phyloP scores from a whole-genome alignment of 371 early-diverging fungal genomes.

The Rhizomucor pusillus region DNA sequence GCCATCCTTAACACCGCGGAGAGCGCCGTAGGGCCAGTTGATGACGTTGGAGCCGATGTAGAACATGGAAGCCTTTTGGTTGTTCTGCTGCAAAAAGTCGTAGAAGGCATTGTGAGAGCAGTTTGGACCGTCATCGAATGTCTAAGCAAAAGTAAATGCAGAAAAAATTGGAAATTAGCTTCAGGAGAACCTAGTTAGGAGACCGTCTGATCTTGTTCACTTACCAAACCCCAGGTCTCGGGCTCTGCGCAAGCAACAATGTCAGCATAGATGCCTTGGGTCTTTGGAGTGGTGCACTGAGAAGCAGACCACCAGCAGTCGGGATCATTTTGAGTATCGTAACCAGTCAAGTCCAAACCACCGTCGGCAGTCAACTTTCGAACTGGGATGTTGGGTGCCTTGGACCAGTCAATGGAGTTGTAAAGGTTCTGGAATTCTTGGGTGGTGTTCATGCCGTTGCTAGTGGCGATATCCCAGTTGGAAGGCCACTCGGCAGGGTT shows the following conservation, averaged over 20 bases:
- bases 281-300: conserved; percentile 38
- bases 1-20: conserved; percentile 47
- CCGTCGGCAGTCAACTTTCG: conserved; percentile 26
- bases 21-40: conserved; percentile 51
- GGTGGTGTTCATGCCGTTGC: conserved; percentile 42
- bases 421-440: conserved; percentile 42
- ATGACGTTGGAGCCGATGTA: conserved; percentile 53
- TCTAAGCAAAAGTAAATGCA: conserved; percentile 20
- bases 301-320: conserved; percentile 51
- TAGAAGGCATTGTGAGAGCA: conserved; percentile 50
- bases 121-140: conserved; percentile 54
- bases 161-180: conserved; percentile 2
- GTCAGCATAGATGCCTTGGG: conserved; percentile 31
- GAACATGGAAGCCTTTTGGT: conserved; percentile 54
- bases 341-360: conserved; percentile 27
- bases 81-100: conserved; percentile 42
- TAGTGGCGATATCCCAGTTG: conserved; percentile 45
- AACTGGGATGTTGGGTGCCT: conserved; percentile 37
- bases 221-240: conserved; percentile 41
- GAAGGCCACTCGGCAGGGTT: conserved; percentile 44
- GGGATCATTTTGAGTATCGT: conserved; percentile 38
- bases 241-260: conserved; percentile 39
- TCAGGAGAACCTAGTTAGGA: background rate
- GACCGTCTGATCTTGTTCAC: conserved; percentile 5
- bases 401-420: conserved; percentile 47